phyloP scores from a whole-genome alignment of 225 moss, liverwort and hornwort species.

The Bryum argenteum region DNA sequence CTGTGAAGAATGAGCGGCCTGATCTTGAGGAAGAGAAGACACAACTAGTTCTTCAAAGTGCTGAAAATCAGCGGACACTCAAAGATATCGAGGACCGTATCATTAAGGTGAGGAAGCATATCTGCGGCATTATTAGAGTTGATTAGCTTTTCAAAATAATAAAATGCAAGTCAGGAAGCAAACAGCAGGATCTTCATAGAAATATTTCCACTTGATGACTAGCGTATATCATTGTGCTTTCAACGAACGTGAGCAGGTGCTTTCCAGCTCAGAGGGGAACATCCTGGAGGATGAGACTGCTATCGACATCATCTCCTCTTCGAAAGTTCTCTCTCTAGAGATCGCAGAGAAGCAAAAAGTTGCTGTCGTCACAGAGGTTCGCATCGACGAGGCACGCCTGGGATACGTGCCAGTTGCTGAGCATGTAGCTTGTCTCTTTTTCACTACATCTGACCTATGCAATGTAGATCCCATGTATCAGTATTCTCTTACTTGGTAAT shows the following conservation, averaged over 20 bases:
- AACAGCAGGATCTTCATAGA: background rate
- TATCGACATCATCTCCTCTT: constrained; percentile 69
- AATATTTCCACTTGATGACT: background rate
- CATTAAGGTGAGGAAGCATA: constrained; percentile 47
- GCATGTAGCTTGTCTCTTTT: constrained; percentile 68
- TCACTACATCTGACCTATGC: constrained; percentile 66
- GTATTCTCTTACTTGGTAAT: constrained; percentile 76
- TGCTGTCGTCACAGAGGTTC: constrained; percentile 63
- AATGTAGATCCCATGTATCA: constrained; percentile 74
- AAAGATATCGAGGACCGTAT: constrained; percentile 77
- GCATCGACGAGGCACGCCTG: constrained; percentile 71
- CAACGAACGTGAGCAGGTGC: constrained; percentile 40
- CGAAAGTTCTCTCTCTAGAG: constrained; percentile 64
- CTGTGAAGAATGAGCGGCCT: constrained; percentile 69
- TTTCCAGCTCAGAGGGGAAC: constrained; percentile 78
- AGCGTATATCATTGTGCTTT: background rate
- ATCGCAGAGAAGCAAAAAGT: constrained; percentile 73
- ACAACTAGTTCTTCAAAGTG: constrained; percentile 70
- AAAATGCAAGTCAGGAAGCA: background rate
- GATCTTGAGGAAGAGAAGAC: constrained; percentile 80
- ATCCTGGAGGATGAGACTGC: constrained; percentile 75
- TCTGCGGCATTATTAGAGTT: background rate
- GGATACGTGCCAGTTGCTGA: constrained; percentile 70
- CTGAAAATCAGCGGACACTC: constrained; percentile 69
- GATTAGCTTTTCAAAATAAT: background rate